Base-by-base conservation (phyloP, 495 filamentous ascomycete species). In the Pyronema omphalodes region DNA sequence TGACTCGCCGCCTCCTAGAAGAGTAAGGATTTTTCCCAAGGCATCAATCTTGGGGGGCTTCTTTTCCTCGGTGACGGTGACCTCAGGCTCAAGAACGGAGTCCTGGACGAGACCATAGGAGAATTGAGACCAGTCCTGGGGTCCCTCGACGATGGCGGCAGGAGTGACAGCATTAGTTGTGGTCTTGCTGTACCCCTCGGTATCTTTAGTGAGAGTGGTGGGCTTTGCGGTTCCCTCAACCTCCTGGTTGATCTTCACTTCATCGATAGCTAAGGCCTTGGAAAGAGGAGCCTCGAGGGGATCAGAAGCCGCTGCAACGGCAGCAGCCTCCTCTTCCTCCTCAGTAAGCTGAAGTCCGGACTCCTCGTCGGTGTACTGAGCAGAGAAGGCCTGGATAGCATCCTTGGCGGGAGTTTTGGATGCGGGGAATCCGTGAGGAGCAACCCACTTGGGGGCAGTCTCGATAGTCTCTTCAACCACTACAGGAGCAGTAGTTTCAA, bases 41-140 rank as follows among this genome's bases (percentile, higher is more conserved):
- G 61, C 61, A 9, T 63, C 51, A 23, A 60, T 63, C 55, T 62
- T 29, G 23, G 23, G 23, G 23, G 5, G 23, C 60, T 15, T 60
- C 55, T 36, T 56, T 52, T 37, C 55, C 56, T 9, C 45, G 15
- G 34, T 35, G 9, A 2, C 37, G 7, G 9, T 56, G 11, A 44
- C 61, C 29, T 55, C 56, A 12, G 52, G 60, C 15, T 52, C 47
- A 23, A 59, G 56, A 18, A 56, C 55, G 8, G 60, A 60, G 19
- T 59, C 56, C 18, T 12, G 19, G 9, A 63, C 56, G n/a, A 63
- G 60, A 14, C 60, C 61, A 9, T 59, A 59, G 12, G 61, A 52
- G 51, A 63, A 63, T 7, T 60, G 54, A 9, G 51, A 55, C 61
- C 61, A 63, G 45, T 62, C 60, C 9, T 12, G 47, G 29, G 47